Base-by-base conservation (phyloP, 2,329 filamentous ascomycete genomes). In the Fragosphaeria purpurea region DNA sequence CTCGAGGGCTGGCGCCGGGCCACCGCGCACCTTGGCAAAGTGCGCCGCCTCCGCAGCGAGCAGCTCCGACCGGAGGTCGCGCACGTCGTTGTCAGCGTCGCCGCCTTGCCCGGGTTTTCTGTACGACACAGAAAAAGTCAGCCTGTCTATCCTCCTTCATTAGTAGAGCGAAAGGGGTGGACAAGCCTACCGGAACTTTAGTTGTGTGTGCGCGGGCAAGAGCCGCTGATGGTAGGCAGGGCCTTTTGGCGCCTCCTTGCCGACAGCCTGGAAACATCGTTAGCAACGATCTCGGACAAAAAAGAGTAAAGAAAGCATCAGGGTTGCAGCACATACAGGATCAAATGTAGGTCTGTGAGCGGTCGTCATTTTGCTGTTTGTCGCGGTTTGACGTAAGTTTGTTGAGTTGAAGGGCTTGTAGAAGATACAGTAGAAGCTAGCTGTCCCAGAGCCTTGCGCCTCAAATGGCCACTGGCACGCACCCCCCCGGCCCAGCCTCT, bases 161-260 rank as follows among this genome's bases (percentile, higher is more conserved):
- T 37, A 65, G 60, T 50, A 35, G 45, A 9, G n/a, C 2, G 22
- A 22, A 22, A 22, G 3, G 22, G 2, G 3, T 2, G 22, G 3
- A 22, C 22, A 13, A 30, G 51, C 73, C 44, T 78, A 83, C 73
- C 88, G 81, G 64, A 84, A 86, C 71, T 98, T 98, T 63, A 98
- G 83, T 57, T 88, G 83, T 10, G 88, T 97, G 67, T 98, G 86
- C 35, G 93, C 93, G 37, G 93, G 91, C 11, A 96, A 83, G 12
- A 97, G 85, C 60, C 93, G 86, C 69, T 97, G 91, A 66, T 98
- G 93, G 73, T 96, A 97, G 60, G 89, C 91, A 46, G 88, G 87
- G 45, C 93, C 93, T 62, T 89, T 85, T 53, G 89, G 85, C 61
- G 90, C 88, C 70, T 98, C 93, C 75, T 96, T 96, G 65, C 93